Base-by-base conservation (phyloP, 768 basidiomycete genomes). In the Tulasnella sp. region DNA sequence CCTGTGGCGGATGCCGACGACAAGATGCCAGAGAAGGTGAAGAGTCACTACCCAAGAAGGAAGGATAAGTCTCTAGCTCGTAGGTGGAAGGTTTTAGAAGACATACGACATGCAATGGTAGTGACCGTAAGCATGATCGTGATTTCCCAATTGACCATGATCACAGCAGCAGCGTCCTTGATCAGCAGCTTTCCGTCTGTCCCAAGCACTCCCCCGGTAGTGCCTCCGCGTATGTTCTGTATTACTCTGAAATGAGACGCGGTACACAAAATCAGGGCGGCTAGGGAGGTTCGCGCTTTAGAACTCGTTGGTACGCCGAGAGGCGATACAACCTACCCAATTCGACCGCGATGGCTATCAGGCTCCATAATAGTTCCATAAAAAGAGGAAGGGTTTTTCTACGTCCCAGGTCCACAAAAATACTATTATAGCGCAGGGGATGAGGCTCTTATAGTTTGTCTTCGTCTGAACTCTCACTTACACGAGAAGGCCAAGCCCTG, bases 11-110 rank as follows among this genome's bases (percentile, higher is more conserved):
- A 77, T n/a, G 39, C 26, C 26, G 44, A 77, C 77, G 67, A 71
- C 39, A 26, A 72, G 69, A 37, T 72, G 77, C 77, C 77, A 77
- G 20, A 77, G n/a, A 11, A 77, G 26, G 46, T 77, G 77, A 5
- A 70, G 23, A 23, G 48, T 18, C 55, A 77, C 75, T 77, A 37
- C 20, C 40, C n/a, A 11, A 26, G 11, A 57, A 70, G 39, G 4
- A 72, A 32, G 1, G n/a, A 18, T 39, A 77, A 35, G 40, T 20
- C 35, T n/a, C 20, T 29, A 39, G 3, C 9, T 1, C 4, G 70
- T 48, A 35, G 15, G 32, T 4, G 16, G 18, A 35, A 32, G 35
- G 3, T 13, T 1, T 35, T 6, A 55, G 18, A 73, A 39, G 10
- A 70, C 67, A 6, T 72, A 70, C 69, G 11, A n/a, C n/a, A 29